phyloP scores from a whole-genome alignment of 768 basidiomycete species.

The Kwoniella sp. region DNA sequence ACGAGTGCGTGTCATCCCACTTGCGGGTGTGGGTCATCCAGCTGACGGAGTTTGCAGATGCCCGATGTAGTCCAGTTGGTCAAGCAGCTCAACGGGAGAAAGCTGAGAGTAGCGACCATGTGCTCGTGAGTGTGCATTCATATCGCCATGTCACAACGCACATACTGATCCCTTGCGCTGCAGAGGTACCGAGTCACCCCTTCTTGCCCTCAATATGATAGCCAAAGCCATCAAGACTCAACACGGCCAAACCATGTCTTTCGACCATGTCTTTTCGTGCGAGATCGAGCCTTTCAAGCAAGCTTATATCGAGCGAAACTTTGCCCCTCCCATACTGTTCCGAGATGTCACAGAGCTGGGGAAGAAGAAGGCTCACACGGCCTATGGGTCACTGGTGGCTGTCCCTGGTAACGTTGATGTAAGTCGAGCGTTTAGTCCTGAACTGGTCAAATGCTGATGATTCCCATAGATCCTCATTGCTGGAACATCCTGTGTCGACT shows the following conservation, averaged over 20 bases:
- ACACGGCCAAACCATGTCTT: constrained; percentile 65
- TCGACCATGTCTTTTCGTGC: constrained; percentile 94
- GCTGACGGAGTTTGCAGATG: constrained; percentile 20
- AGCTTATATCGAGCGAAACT: constrained; percentile 95
- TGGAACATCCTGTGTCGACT: constrained; percentile 95
- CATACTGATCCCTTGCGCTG: constrained; percentile 37
- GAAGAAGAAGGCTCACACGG: constrained; percentile 70
- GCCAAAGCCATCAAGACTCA: constrained; percentile 72
- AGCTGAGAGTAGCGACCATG: constrained; percentile 93
- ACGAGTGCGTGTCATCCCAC: constrained; percentile 23
- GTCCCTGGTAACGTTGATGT: constrained; percentile 91
- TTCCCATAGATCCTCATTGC: constrained; percentile 62
- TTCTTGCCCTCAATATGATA: constrained; percentile 84
- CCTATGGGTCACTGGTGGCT: constrained; percentile 79
- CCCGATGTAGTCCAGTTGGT: constrained; percentile 50
- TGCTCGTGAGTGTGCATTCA: constrained; percentile 56
- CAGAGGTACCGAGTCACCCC: constrained; percentile 92
- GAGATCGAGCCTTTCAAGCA: constrained; percentile 98
- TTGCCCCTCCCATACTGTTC: constrained; percentile 86
- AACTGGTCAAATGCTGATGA: not conserved
- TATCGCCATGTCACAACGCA: not conserved
- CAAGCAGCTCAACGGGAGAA: constrained; percentile 64
- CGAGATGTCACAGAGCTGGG: constrained; percentile 87
- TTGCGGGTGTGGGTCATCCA: too few relatives aligned
- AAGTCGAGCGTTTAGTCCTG: constrained; percentile 53